Evolutionary conservation across 371 early-diverging fungal genomes (phyloP), one percentile per base, ranked within the genome.

Genomic region (Mortierella sp.): DNA sequence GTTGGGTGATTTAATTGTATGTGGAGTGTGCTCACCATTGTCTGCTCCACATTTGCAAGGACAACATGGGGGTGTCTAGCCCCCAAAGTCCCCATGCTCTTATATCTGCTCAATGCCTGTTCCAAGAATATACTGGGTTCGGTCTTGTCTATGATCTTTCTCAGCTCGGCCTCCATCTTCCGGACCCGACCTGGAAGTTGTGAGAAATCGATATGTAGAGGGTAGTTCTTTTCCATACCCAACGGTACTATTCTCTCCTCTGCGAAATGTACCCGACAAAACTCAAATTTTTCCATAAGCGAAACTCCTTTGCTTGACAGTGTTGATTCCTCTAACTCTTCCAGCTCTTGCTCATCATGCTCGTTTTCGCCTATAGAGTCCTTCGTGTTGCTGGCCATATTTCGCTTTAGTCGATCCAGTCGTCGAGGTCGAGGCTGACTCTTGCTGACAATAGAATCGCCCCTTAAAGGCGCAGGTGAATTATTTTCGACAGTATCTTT

Each of bases 181-280:
- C 43, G 8, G 0, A 91, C 78, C 1, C 90, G 83, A 1, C 59
- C 47, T 2, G 61, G 63, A 0, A 92, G 16, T 4, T 53, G 57
- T 1, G 77, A 65, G 70, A 88, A 90, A 28, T 85, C 67, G 32
- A 92, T 88, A 13, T 75, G 16, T 0, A 64, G 6, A 2, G 88
- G 90, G 38, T 90, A 92, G 0, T 85, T 76, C 1, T 71, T 59
- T 15, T 65, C 32, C 8, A 52, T 33, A 0, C 90, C 92, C 13
- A 74, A 40, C 1, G 89, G 89, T 19, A 87, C 87, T 53, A 85
- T 67, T 0, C 71, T 76, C 2, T 84, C 61, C 58, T 91, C 90
- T 1, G 79, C 65, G 13, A 76, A 55, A 70, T 92, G 92, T 13
- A 88, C 58, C 6, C 84, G 85, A 65, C 92, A 92, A 52, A 92